Evolutionary conservation across 495 filamentous ascomycete species (phyloP), one percentile per base, ranked within the genome.

Genomic region (Aspergillus mulundensis): DNA sequence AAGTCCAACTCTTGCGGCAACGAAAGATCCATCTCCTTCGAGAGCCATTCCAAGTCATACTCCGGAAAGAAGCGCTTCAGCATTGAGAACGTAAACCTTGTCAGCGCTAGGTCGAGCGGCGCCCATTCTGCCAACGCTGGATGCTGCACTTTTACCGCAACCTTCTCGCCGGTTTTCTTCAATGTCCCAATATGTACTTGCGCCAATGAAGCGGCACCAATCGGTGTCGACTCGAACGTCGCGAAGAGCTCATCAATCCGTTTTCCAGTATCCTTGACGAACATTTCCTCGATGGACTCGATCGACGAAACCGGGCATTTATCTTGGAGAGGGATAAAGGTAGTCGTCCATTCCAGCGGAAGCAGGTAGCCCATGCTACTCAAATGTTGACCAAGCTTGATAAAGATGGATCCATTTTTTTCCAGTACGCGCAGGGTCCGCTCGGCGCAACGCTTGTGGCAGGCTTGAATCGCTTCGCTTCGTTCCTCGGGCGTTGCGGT

Each of bases 101-200:
- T 99, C 54, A 97, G 77, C 0, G 84, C 84, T 57, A 97, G 79
- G 67, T 99, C 95, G 19, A 99, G 72, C 15, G 87, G 88, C 10
- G 89, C 86, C 91, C 92, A 99, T 77, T 96, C 88, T 38, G 90
- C 87, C 61, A 99, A 74, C 18, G 81, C 77, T 16, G 95, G 95
- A 72, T 99, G 95, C 63, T 99, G 95, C 15, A 97, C 86, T 72
- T 99, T 99, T 57, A 99, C 95, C 1, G 95, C 95, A n/a, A 97
- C 95, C 63, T 86, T 88, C 72, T 88, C 85, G 8, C 91, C 91
- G 16, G 84, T 90, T 63, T 86, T 89, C 66, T 83, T 90, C 32
- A 96, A 73, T 11, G 82, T 90, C n/a, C 93, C 94, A 18, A 90
- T 73, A 63, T 99, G 94, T 15, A 99, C 94, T 69, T 99, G 94